Percentiles rank a stretch among this genome's conserved stretches.
Conservation (phyloP, 192 early-diverging fungal genomes). For the Neocallimastix lanati region DNA sequence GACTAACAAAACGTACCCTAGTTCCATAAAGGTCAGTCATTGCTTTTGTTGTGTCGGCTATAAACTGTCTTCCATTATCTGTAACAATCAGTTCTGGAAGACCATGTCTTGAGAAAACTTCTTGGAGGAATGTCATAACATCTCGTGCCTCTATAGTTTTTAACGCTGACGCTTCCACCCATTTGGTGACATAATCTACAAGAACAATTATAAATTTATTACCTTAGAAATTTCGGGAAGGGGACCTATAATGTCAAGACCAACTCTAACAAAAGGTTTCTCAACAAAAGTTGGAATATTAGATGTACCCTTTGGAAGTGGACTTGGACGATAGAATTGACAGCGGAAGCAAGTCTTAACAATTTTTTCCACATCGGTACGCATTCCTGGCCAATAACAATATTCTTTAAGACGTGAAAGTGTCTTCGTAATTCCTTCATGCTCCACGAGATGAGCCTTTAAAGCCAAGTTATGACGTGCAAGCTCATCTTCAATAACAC, state of each 20-base stretch:
- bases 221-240: background rate
- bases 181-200: slow-evolving; percentile 3
- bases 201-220: slow-evolving; percentile 7
- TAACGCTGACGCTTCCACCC: background rate
- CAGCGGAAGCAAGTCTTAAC: too few species aligned
- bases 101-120: slow-evolving; percentile 1
- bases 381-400: too few species aligned
- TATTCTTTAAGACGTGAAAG: too few species aligned
- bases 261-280: background rate
- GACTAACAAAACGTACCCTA: too few species aligned
- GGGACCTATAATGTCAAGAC: slow-evolving; percentile 2
- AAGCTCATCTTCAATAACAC: too few species aligned
- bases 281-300: too few species aligned
- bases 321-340: too few species aligned
- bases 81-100: slow-evolving; percentile 1
- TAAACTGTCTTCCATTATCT: slow-evolving; percentile 2
- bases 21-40: background rate
- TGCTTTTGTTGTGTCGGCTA: background rate
- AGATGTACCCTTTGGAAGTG: too few species aligned
- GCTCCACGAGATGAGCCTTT: too few species aligned
- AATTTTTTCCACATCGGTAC: too few species aligned
- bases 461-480: too few species aligned
- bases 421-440: too few species aligned
- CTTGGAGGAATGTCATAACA: slow-evolving; percentile 2
- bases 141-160: background rate